These are phyloP conservation scores for Leavenworthia alabamica DNA, from an alignment of 345 rosid species.

Conservation along the genomic window DNA sequence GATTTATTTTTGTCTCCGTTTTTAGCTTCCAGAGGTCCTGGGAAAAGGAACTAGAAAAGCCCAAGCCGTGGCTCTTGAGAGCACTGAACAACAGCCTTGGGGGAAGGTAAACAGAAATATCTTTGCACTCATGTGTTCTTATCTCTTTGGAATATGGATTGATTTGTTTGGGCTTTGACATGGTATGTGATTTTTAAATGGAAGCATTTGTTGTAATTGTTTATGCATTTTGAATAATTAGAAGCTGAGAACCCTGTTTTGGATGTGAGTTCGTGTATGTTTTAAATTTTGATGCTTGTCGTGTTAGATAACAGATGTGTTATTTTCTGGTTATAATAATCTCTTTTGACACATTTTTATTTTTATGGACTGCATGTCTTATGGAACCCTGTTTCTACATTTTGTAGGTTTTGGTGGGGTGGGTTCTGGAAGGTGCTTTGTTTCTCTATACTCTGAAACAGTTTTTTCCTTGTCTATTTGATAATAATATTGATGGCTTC, in stretches of 20 bases:
- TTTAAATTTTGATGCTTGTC: conserved; percentile 3
- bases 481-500: neutral
- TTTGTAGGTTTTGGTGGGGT: conserved; percentile 94
- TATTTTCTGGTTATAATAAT: conserved; percentile 1
- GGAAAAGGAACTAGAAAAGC: conserved; percentile 66
- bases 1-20: conserved; percentile 19
- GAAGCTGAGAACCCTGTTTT: conserved; percentile 6
- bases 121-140: conserved; percentile 6
- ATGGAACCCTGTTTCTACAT: conserved; percentile 15
- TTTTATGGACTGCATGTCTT: conserved; percentile 3
- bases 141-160: neutral
- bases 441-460: neutral
- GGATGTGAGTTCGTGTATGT: neutral
- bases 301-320: neutral
- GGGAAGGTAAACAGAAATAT: conserved; percentile 52
- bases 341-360: too few species aligned
- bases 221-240: neutral
- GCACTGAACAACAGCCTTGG: conserved; percentile 80
- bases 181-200: neutral
- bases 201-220: neutral
- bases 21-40: conserved; percentile 78
- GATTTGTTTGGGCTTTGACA: conserved; percentile 4
- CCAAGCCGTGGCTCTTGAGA: conserved; percentile 92
- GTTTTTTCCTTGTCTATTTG: neutral
- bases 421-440: conserved; percentile 94